Evolutionary conservation across 2,329 filamentous ascomycete species (phyloP), one percentile per base, ranked within the genome.

Genomic region (Chlorencoelia australis): DNA sequence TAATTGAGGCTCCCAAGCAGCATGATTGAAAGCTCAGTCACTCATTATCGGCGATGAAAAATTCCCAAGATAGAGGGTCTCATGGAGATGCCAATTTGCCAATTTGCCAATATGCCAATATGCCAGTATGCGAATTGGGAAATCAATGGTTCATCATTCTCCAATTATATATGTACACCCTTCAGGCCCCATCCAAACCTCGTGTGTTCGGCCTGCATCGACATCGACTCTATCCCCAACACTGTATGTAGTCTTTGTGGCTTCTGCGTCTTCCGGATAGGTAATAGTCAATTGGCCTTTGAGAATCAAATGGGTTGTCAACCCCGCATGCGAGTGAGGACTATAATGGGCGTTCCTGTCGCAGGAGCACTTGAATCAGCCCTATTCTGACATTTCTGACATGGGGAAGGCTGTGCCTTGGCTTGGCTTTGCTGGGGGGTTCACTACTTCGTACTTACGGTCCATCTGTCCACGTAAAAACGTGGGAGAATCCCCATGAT

Each of bases 391-490:
- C 17, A 16, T 18, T 17, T 7, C 13, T 24, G 19, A 5, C 16
- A 17, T 11, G 15, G 17, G 9, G 14, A 7, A n/a, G 9, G n/a
- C 13, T 11, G 32, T 14, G 16, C 14, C 13, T 16, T 7, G 9
- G 21, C 10, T 20, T 10, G 31, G 31, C 31, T 26, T 14, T 37
- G 35, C 15, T 14, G 16, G 13, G n/a, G 9, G 4, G 29, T 10
- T 31, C 26, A 16, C 7, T n/a, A 15, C 27, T 15, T 5, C 7
- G 16, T 21, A 68, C 74, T 55, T 68, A 83, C 79, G 77, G 73
- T 15, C 65, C 61, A 57, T 85, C 81, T 6, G 69, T 75, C 79
- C 80, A 85, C 3, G 78, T 83, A 45, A 82, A 82, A 51, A 82
- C 78, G 33, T 75, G 66, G 3, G 56, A 47, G 53, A 84, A 86